A percentile compares a stretch with the other conserved stretches of the same genome.
Evolutionary conservation across 148 eudicot species (phyloP).

Genomic region (Dysphania ambrosioides): DNA sequence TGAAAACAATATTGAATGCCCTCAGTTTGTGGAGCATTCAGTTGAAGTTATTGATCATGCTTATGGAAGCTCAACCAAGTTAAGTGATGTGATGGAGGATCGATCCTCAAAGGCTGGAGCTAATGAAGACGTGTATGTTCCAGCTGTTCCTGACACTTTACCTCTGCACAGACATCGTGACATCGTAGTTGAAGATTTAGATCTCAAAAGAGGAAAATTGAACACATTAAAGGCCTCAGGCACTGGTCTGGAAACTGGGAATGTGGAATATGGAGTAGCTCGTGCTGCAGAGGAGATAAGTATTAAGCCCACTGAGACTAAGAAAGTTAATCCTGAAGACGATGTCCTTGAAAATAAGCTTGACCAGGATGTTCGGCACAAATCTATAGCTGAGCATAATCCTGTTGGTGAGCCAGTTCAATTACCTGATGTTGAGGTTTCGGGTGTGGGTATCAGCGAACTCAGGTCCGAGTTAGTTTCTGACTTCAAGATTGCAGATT

Average conservation of each 20-base stretch:
- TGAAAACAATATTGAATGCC: conserved; percentile 23
- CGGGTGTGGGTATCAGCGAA: conserved; percentile 12
- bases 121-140: conserved; percentile 16
- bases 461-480: conserved; percentile 15
- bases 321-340: conserved; percentile 6
- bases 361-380: conserved; percentile 12
- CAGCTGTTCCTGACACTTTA: conserved; percentile 26
- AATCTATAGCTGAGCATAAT: conserved; percentile 13
- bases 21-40: conserved; percentile 17
- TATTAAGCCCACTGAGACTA: conserved; percentile 4
- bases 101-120: conserved; percentile 8
- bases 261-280: conserved; percentile 12
- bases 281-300: conserved; percentile 8
- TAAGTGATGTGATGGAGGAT: conserved; percentile 24
- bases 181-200: conserved; percentile 26
- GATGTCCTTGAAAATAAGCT: conserved; percentile 6
- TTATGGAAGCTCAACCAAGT: conserved; percentile 12
- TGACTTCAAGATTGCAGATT: conserved; percentile 13
- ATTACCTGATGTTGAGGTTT: conserved; percentile 17
- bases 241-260: conserved; percentile 12
- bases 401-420: conserved; percentile 18
- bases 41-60: conserved; percentile 16
- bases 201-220: conserved; percentile 7
- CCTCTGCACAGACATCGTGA: conserved; percentile 25
- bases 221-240: conserved; percentile 21